A percentile compares a stretch with the other conserved stretches of the same genome.
Evolutionary conservation across 1,284 basidiomycete genomes (phyloP).

Genomic region (Singerocomus inundabilis): DNA sequence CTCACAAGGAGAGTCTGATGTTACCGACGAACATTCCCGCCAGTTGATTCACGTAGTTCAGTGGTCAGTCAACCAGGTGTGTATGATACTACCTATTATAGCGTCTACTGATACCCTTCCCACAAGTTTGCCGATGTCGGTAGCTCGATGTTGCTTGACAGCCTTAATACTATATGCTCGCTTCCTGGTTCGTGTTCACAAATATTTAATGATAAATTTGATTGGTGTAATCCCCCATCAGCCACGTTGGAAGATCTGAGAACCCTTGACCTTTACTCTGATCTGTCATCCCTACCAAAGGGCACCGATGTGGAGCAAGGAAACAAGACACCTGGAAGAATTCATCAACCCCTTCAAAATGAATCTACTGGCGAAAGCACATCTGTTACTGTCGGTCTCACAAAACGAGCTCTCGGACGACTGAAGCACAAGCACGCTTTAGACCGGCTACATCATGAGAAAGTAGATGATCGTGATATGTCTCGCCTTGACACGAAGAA

Average conservation of each 20-base stretch:
- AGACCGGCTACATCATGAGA: slow-evolving; percentile 17
- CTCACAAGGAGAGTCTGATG: slow-evolving; percentile 32
- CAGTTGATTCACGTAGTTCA: slow-evolving; percentile 17
- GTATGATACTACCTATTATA: background rate
- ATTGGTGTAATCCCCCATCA: slow-evolving; percentile 24
- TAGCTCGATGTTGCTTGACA: slow-evolving; percentile 17
- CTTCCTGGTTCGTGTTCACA: slow-evolving; percentile 28
- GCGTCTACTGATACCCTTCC: background rate
- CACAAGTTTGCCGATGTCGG: slow-evolving; percentile 21
- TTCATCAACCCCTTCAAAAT: slow-evolving; percentile 2
- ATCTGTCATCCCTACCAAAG: slow-evolving; percentile 64
- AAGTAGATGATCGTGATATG: background rate
- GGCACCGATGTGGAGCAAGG: slow-evolving; percentile 47
- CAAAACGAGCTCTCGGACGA: slow-evolving; percentile 48
- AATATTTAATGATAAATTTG: slow-evolving; percentile 13
- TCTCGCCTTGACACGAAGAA: slow-evolving; percentile 21
- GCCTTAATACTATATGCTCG: slow-evolving; percentile 33
- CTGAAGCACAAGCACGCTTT: slow-evolving; percentile 47
- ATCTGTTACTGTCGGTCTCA: slow-evolving; percentile 20
- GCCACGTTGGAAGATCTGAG: slow-evolving; percentile 50
- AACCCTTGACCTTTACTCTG: slow-evolving; percentile 58
- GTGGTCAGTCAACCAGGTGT: slow-evolving; percentile 24
- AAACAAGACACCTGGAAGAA: slow-evolving; percentile 33
- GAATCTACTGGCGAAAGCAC: slow-evolving; percentile 15
- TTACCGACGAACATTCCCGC: slow-evolving; percentile 35